Conservation (phyloP, 1,284 basidiomycete species). For the Ganoderma lingzhi region DNA sequence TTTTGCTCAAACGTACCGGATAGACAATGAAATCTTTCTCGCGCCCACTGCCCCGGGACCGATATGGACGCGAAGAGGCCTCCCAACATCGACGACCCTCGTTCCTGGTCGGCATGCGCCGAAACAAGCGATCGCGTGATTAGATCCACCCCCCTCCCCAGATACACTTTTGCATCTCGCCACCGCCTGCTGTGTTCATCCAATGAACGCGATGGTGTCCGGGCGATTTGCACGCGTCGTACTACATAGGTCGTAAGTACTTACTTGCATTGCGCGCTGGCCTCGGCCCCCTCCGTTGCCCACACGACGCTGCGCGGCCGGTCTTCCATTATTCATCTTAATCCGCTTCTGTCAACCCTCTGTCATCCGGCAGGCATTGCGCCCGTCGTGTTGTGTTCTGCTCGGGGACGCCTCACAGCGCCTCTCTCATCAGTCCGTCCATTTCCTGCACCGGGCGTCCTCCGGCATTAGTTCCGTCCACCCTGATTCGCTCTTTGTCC, state of each 20-base stretch:
- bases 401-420: slow-evolving; percentile 4
- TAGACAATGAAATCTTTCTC: slow-evolving; percentile 3
- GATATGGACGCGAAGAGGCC: slow-evolving; percentile 8
- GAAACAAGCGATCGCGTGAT: slow-evolving; percentile 11
- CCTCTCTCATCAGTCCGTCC: slow-evolving; percentile 9
- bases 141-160: slow-evolving; percentile 17
- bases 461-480: slow-evolving; percentile 15
- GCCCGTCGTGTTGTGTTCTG: slow-evolving; percentile 3
- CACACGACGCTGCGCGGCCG: slow-evolving; percentile 15
- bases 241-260: not conserved
- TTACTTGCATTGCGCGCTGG: not conserved
- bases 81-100: slow-evolving; percentile 18
- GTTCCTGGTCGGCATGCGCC: slow-evolving; percentile 29
- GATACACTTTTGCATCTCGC: slow-evolving; percentile 6
- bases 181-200: not conserved
- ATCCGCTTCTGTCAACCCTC: slow-evolving; percentile 8
- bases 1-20: slow-evolving; percentile 3
- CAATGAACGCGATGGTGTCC: slow-evolving; percentile 9
- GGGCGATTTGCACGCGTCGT: slow-evolving; percentile 1
- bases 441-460: slow-evolving; percentile 11
- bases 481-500: slow-evolving; percentile 18
- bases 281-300: slow-evolving; percentile 15
- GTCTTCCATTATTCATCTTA: not conserved
- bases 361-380: slow-evolving; percentile 6
- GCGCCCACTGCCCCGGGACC: slow-evolving; percentile 19